Evolutionary conservation across 2,329 filamentous ascomycete species (phyloP), one percentile per base, ranked within the genome.

Genomic region (Calonectria leucothoes): DNA sequence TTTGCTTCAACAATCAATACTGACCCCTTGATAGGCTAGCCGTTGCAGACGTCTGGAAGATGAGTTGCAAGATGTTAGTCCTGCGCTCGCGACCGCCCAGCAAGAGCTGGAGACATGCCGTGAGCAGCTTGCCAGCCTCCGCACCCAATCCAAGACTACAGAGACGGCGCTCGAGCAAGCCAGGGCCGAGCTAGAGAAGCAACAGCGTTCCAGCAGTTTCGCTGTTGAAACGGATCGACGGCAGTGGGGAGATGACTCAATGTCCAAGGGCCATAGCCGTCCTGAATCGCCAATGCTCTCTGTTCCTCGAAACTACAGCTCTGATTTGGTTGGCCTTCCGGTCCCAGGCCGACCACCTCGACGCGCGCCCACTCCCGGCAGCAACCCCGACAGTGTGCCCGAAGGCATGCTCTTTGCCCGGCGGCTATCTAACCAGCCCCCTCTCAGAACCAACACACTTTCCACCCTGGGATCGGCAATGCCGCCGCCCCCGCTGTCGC

Each of bases 1-100:
- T 25, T 23, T 23, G 10, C 17, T 20, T 49, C 29, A 11, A 35
- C 1, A 25, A 11, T 12, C 17, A 23, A n/a, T 68, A 27, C 75
- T 79, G 12, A 80, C 76, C 75, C 81, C 10, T 33, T 51, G 39
- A 6, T 72, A 95, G 90, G 94, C 94, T 39, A 86, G 86, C 25
- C 89, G 89, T n/a, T 87, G 87, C 57, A 90, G 94, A 78, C 91
- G 89, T 68, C 87, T 94, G 27, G 95, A 98, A 82, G 94, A 98
- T 77, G 95, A 98, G 77, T 85, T 98, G 7, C 95, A 98, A 80
- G 90, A 91, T 66, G 87, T 91, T 75, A 91, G 88, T 79, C 92
- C 88, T 45, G 90, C 91, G 69, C 87, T 93, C n/a, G 89, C 91
- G n/a, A 88, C 86, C 20, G 88, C 93, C 10, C 91, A 93, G 71